These are phyloP conservation scores for Moringa oleifera DNA, from an alignment of 345 rosid genomes.

Conservation along the genomic window DNA sequence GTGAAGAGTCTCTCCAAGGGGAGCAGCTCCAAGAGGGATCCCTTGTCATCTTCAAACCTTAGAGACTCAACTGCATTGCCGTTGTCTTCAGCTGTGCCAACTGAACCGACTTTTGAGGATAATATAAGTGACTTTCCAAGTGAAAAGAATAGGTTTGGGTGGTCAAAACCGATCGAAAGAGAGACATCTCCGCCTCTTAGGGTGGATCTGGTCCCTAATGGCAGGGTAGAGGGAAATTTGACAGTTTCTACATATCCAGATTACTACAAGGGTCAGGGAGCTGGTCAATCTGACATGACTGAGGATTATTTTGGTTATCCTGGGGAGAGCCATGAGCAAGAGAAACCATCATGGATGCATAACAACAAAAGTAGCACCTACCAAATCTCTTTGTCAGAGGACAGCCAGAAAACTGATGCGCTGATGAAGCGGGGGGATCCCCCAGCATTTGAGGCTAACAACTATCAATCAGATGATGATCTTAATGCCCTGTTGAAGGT, in stretches of 20 bases:
- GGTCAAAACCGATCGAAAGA: constrained; percentile 36
- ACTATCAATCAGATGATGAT: constrained; percentile 39
- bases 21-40: constrained; percentile 41
- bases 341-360: constrained; percentile 18
- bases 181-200: constrained; percentile 31
- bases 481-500: constrained; percentile 47
- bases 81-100: constrained; percentile 21
- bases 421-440: constrained; percentile 18
- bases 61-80: constrained; percentile 41
- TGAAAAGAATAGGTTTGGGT: constrained; percentile 37
- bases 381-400: constrained; percentile 13
- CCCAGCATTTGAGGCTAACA: constrained; percentile 13
- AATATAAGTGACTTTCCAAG: constrained; percentile 20
- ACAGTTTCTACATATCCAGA: constrained; percentile 21
- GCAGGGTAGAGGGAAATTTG: constrained; percentile 28
- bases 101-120: constrained; percentile 29
- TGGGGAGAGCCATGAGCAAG: constrained; percentile 24
- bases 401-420: constrained; percentile 13
- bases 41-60: constrained; percentile 32
- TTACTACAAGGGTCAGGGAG: constrained; percentile 20
- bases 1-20: constrained; percentile 66
- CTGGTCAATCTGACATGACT: constrained; percentile 10
- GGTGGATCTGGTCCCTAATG: constrained; percentile 31
- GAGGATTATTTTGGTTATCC: constrained; percentile 26
- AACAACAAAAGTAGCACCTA: constrained; percentile 18